phyloP scores from a whole-genome alignment of 768 basidiomycete species.

The Tricholoma saponaceum region DNA sequence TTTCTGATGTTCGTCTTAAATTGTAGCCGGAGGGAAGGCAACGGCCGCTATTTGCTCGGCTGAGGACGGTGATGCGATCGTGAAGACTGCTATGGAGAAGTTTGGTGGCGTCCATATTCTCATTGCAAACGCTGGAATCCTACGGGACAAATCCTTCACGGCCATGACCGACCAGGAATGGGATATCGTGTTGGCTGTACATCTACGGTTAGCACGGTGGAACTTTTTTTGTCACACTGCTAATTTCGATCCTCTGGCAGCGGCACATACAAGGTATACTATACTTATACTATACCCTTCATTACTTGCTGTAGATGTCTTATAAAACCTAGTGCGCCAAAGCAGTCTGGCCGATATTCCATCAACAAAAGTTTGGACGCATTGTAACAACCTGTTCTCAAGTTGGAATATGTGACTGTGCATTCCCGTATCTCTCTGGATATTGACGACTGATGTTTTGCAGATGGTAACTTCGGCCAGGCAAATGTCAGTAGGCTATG shows the following conservation, averaged over 20 bases:
- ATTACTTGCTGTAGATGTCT: background rate
- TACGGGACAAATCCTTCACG: constrained; percentile 90
- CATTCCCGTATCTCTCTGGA: background rate
- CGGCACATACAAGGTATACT: constrained; percentile 84
- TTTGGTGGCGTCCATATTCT: constrained; percentile 89
- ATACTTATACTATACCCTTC: too few species aligned
- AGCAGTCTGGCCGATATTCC: constrained; percentile 96
- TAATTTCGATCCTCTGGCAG: background rate
- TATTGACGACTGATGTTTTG: background rate
- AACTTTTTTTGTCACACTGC: background rate
- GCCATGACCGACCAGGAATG: constrained; percentile 90
- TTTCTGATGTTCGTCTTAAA: background rate
- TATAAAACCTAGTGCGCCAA: constrained; percentile 67
- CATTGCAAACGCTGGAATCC: constrained; percentile 89
- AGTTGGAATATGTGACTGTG: constrained; percentile 81
- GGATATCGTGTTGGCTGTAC: constrained; percentile 88
- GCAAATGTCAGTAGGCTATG: constrained; percentile 58
- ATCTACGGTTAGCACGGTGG: constrained; percentile 53
- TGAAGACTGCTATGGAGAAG: constrained; percentile 79
- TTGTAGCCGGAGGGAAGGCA: constrained; percentile 84
- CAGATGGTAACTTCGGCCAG: constrained; percentile 95
- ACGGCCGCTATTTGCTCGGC: constrained; percentile 78
- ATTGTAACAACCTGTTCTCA: constrained; percentile 93
- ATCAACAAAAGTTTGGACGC: constrained; percentile 93
- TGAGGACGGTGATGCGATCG: constrained; percentile 88